Evolutionary conservation across 768 basidiomycete genomes (phyloP).

Genomic region (Tricholomella constricta): DNA sequence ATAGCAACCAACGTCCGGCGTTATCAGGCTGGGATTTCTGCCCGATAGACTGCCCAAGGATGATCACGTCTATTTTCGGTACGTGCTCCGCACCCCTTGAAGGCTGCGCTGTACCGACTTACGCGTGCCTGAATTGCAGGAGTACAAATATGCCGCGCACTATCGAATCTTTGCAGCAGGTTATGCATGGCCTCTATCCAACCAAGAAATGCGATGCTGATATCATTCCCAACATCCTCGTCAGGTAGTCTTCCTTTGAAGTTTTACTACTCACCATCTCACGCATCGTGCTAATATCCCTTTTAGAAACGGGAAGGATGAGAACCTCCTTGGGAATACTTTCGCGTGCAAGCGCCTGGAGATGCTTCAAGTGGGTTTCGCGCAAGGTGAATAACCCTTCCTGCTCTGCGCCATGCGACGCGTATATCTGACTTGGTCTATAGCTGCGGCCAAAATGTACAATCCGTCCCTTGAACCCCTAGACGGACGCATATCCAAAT

Average conservation of each 20-base stretch:
- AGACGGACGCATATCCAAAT: constrained; percentile 68
- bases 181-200: constrained; percentile 76
- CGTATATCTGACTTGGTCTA: constrained; percentile 1
- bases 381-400: constrained; percentile 48
- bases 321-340: constrained; percentile 72
- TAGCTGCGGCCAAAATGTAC: constrained; percentile 66
- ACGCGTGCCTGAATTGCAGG: constrained; percentile 33
- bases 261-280: background rate
- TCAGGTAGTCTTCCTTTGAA: constrained; percentile 46
- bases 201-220: constrained; percentile 43
- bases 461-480: constrained; percentile 63
- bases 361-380: constrained; percentile 61
- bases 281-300: background rate
- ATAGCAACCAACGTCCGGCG: background rate
- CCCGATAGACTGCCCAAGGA: constrained; percentile 49
- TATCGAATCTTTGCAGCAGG: constrained; percentile 71
- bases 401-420: background rate
- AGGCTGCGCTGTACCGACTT: background rate
- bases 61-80: constrained; percentile 62
- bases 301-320: constrained; percentile 64
- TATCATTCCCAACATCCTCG: constrained; percentile 50
- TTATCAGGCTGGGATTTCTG: constrained; percentile 63
- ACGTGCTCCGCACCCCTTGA: background rate
- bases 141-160: constrained; percentile 81
- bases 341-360: constrained; percentile 68